phyloP scores from a whole-genome alignment of 2,329 filamentous ascomycete species.

The Pseudogymnoascus pannorum region DNA sequence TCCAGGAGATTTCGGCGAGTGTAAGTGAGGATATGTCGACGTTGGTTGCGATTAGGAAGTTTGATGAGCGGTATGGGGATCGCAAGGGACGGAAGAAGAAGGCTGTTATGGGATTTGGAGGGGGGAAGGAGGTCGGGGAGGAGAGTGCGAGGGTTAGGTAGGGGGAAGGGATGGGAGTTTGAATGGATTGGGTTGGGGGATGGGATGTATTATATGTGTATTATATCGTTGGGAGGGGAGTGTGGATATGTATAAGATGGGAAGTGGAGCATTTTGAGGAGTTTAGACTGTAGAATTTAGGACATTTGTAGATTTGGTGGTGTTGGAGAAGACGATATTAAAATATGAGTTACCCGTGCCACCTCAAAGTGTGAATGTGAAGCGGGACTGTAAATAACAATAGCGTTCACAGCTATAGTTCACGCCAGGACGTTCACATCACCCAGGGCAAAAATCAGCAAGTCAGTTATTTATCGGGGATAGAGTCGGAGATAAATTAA shows the following conservation, averaged over 20 bases:
- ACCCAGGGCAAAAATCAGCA: background rate
- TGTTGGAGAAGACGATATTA: background rate
- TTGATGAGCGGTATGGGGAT: slow-evolving; percentile 92
- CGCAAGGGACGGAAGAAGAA: slow-evolving; percentile 57
- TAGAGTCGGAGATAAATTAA: background rate
- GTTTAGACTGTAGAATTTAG: background rate
- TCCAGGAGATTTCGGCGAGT: slow-evolving; percentile 83
- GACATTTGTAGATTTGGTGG: background rate
- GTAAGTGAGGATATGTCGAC: slow-evolving; percentile 91
- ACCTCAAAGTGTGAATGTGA: background rate
- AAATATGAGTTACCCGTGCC: background rate
- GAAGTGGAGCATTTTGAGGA: background rate
- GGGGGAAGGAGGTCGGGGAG: slow-evolving; percentile 20
- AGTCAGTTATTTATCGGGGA: background rate
- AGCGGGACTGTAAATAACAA: background rate
- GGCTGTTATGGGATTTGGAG: slow-evolving; percentile 52
- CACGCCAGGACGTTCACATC: no score
- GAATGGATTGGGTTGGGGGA: background rate
- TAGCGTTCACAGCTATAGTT: background rate
- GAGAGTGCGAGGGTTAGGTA: slow-evolving; percentile 39
- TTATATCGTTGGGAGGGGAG: background rate
- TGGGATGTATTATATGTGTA: background rate
- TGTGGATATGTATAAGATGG: background rate
- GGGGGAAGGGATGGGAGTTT: background rate
- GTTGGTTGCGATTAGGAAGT: slow-evolving; percentile 80